Conservation (phyloP, 2,329 filamentous ascomycete genomes). For the Clonostachys byssicola region DNA sequence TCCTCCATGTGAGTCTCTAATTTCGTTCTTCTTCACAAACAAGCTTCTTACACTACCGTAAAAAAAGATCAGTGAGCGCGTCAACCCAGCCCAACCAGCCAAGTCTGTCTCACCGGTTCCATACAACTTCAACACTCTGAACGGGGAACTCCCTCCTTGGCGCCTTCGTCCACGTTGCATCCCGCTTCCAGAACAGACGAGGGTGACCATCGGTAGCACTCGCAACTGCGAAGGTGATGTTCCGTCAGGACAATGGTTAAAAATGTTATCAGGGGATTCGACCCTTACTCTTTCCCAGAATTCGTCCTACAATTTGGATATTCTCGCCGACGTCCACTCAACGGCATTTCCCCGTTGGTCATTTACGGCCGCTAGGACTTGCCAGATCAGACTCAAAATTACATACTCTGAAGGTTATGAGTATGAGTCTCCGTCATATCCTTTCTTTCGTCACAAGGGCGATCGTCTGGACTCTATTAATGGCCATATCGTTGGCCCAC, state of each 20-base stretch:
- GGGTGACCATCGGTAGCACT: slow-evolving; percentile 10
- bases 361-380: slow-evolving; percentile 3
- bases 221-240: slow-evolving; percentile 11
- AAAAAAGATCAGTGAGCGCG: slow-evolving; percentile 14
- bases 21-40: too few species aligned
- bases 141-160: slow-evolving; percentile 33
- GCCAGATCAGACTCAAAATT: slow-evolving; percentile 9
- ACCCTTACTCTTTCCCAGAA: slow-evolving; percentile 4
- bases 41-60: too few species aligned
- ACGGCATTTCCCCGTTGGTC: slow-evolving; percentile 16
- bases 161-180: slow-evolving; percentile 25
- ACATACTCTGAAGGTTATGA: slow-evolving; percentile 26
- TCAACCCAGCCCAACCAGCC: not conserved
- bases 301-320: slow-evolving; percentile 12
- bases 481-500: slow-evolving; percentile 27
- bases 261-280: slow-evolving; percentile 3
- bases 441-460: slow-evolving; percentile 29
- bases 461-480: slow-evolving; percentile 23
- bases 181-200: slow-evolving; percentile 22
- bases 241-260: slow-evolving; percentile 5
- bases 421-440: slow-evolving; percentile 22
- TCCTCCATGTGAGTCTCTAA: slow-evolving; percentile 30
- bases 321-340: slow-evolving; percentile 16
- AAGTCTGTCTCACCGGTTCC: slow-evolving; percentile 7
- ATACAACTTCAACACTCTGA: slow-evolving; percentile 23